A percentile compares a stretch with the other conserved stretches of the same genome.
These are phyloP conservation scores for Fusarium palustre DNA, from an alignment of 2,329 filamentous ascomycete genomes.

Conservation along the genomic window DNA sequence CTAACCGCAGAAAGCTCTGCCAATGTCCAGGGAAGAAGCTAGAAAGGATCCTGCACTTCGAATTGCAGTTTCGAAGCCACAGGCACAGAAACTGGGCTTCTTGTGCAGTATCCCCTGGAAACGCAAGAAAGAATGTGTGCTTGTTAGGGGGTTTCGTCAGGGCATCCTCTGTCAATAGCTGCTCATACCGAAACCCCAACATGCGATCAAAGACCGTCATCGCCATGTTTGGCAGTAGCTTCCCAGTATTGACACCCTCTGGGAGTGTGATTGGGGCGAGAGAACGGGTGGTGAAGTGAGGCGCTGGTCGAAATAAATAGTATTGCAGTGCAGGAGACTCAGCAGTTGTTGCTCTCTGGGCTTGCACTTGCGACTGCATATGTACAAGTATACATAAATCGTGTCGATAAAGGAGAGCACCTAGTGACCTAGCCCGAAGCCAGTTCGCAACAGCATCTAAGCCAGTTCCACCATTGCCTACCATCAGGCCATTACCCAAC, in stretches of 20 bases:
- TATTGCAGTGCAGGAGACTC: conserved; percentile 48
- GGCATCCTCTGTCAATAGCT: conserved; percentile 43
- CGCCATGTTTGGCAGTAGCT: conserved; percentile 32
- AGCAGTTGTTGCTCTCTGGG: neutral
- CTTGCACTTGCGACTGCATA: conserved; percentile 35
- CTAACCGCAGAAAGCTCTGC: conserved; percentile 55
- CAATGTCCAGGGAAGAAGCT: conserved; percentile 60
- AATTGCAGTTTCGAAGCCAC: conserved; percentile 59
- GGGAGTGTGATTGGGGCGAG: conserved; percentile 44
- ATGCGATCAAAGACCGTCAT: conserved; percentile 46
- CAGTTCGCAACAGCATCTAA: conserved; percentile 50
- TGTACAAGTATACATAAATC: conserved; percentile 56
- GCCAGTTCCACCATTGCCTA: conserved; percentile 5
- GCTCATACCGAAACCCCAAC: conserved; percentile 50
- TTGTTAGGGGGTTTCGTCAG: conserved; percentile 32
- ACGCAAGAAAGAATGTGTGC: conserved; percentile 60
- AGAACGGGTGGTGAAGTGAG: conserved; percentile 32
- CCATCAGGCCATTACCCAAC: conserved; percentile 42
- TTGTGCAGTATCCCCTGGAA: conserved; percentile 55
- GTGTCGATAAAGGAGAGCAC: conserved; percentile 50
- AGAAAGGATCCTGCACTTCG: conserved; percentile 57
- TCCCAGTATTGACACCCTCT: neutral
- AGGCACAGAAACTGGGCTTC: conserved; percentile 55
- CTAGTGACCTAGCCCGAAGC: conserved; percentile 53
- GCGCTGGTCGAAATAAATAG: conserved; percentile 52